phyloP scores from a whole-genome alignment of 2,329 filamentous ascomycete species.

The Dryadomyces sulphureus region DNA sequence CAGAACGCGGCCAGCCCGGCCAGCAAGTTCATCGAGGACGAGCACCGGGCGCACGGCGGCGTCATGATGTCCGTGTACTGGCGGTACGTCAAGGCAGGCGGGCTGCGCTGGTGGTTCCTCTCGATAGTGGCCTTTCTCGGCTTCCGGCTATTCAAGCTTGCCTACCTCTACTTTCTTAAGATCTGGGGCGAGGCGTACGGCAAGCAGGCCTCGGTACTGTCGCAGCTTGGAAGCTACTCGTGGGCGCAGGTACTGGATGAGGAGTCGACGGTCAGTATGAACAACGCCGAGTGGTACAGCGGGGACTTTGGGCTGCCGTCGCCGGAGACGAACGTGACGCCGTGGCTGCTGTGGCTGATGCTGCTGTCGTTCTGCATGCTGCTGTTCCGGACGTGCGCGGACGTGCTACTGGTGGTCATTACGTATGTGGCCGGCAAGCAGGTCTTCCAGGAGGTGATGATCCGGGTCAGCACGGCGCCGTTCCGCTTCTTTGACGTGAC shows the following conservation, averaged over 20 bases:
- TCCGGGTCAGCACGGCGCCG: conserved; percentile 60
- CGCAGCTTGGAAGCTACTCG: conserved; percentile 1
- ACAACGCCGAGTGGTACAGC: conserved; percentile 11
- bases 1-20: conserved; percentile 33
- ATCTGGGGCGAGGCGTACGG: conserved; percentile 71
- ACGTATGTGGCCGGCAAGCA: conserved; percentile 63
- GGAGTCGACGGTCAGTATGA: background rate
- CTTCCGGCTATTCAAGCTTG: conserved; percentile 50
- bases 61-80: conserved; percentile 67
- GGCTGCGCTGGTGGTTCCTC: conserved; percentile 55
- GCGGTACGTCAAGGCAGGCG: conserved; percentile 73
- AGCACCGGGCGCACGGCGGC: conserved; percentile 57
- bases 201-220: conserved; percentile 9
- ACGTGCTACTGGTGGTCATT: conserved; percentile 58
- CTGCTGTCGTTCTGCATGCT: conserved; percentile 48
- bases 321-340: conserved; percentile 49
- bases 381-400: conserved; percentile 42
- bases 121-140: conserved; percentile 47
- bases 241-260: background rate
- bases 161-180: conserved; percentile 69
- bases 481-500: conserved; percentile 89
- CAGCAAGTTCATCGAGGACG: conserved; percentile 68
- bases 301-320: conserved; percentile 39
- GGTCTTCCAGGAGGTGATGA: conserved; percentile 61
- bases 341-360: conserved; percentile 63